Evolutionary conservation across 305 asterid genomes (phyloP).

Genomic region (Fraxinus ornus): DNA sequence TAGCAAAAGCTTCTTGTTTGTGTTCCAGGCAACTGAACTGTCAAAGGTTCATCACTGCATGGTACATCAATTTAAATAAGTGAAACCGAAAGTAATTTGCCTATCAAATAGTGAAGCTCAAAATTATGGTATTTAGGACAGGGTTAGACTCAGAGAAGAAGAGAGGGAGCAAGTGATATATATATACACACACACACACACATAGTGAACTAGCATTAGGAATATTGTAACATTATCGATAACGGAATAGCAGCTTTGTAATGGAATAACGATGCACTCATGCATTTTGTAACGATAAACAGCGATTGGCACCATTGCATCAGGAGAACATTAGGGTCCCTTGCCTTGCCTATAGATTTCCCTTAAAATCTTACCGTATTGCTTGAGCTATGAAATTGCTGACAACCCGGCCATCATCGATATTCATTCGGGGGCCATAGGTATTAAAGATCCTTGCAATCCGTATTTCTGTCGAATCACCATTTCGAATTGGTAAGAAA

Average conservation of each 20-base stretch:
- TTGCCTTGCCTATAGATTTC: constrained; percentile 43
- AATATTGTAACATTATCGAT: neutral
- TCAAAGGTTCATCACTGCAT: constrained; percentile 32
- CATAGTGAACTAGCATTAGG: neutral
- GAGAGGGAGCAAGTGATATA: neutral
- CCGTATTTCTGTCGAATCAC: constrained; percentile 58
- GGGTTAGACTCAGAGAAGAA: neutral
- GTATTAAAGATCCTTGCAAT: constrained; percentile 98
- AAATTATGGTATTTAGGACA: neutral
- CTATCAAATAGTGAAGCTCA: neutral
- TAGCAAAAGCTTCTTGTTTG: constrained; percentile 82
- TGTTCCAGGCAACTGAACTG: constrained; percentile 79
- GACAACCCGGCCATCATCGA: constrained; percentile 97
- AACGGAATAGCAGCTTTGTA: neutral
- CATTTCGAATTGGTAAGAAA: constrained; percentile 17
- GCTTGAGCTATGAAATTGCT: constrained; percentile 99
- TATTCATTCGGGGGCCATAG: constrained; percentile 98
- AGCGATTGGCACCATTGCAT: neutral
- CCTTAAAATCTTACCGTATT: constrained; percentile 62
- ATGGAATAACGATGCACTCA: neutral
- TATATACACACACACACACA: too few relatives aligned
- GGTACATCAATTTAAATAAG: neutral
- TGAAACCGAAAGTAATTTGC: neutral
- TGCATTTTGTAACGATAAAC: neutral
- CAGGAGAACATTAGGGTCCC: constrained; percentile 30